Conservation (phyloP, 768 basidiomycete species). For the Mycena rosella region DNA sequence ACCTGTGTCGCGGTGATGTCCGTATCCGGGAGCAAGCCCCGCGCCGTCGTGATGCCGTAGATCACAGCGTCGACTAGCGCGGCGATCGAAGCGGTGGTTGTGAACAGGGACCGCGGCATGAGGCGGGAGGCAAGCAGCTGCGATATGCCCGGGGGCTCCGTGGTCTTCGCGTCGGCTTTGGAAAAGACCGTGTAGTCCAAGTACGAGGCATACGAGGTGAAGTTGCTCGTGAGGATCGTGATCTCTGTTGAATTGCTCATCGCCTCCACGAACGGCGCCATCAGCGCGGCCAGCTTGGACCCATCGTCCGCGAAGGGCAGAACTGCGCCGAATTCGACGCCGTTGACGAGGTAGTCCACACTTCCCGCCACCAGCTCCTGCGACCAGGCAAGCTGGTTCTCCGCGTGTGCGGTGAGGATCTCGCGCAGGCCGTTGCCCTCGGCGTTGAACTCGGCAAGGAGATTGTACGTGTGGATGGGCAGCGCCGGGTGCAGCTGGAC, state of each 20-base stretch:
- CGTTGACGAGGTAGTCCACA: slow-evolving; percentile 24
- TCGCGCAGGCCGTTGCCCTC: slow-evolving; percentile 16
- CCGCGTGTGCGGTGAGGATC: slow-evolving; percentile 25
- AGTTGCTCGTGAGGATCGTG: slow-evolving; percentile 22
- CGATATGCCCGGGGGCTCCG: slow-evolving; percentile 8
- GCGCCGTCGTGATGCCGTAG: slow-evolving; percentile 24
- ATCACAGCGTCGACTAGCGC: slow-evolving; percentile 24
- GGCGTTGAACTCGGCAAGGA: slow-evolving; percentile 22
- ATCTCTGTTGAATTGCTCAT: slow-evolving; percentile 25
- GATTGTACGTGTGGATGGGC: slow-evolving; percentile 29
- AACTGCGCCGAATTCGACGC: slow-evolving; percentile 17
- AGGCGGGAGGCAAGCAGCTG: slow-evolving; percentile 16
- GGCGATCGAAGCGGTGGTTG: slow-evolving; percentile 18
- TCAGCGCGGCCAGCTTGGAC: slow-evolving; percentile 24
- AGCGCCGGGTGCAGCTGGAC: slow-evolving; percentile 24
- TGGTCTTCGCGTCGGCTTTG: slow-evolving; percentile 13
- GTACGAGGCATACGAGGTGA: slow-evolving; percentile 3
- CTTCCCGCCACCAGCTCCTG: slow-evolving; percentile 23
- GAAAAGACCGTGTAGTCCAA: slow-evolving; percentile 17
- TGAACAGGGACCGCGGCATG: slow-evolving; percentile 24
- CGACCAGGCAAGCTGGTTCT: slow-evolving; percentile 28
- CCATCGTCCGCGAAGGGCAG: slow-evolving; percentile 25
- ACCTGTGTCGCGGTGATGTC: slow-evolving; percentile 13
- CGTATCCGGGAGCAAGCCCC: slow-evolving; percentile 17
- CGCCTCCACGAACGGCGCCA: slow-evolving; percentile 22